Percentiles rank a stretch among this genome's conserved stretches.
Conservation (phyloP, 176 grass and related monocot species). For the Oryza nivara region DNA sequence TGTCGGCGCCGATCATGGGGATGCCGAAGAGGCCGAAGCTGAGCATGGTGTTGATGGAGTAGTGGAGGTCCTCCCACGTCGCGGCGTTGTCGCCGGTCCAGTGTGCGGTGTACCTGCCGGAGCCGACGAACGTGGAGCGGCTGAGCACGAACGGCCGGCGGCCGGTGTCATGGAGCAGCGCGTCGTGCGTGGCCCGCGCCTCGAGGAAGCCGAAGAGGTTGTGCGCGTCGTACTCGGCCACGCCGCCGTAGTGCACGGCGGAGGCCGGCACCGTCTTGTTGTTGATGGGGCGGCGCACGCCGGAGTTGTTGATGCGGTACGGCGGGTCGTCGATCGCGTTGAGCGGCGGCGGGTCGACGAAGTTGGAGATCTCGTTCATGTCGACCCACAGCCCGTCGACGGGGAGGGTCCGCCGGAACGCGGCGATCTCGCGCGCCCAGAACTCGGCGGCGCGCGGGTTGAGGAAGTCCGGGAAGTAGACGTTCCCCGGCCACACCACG, state of each 20-base stretch:
- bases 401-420: slow-evolving; percentile 66
- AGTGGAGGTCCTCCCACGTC: slow-evolving; percentile 56
- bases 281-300: slow-evolving; percentile 56
- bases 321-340: slow-evolving; percentile 73
- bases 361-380: slow-evolving; percentile 96
- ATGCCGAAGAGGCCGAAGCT: slow-evolving; percentile 83
- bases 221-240: slow-evolving; percentile 76
- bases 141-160: slow-evolving; percentile 76
- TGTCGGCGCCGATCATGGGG: slow-evolving; percentile 86
- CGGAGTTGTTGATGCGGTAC: slow-evolving; percentile 81
- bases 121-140: slow-evolving; percentile 83
- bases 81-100: slow-evolving; percentile 82
- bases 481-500: slow-evolving; percentile 75
- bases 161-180: slow-evolving; percentile 58
- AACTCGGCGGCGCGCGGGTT: slow-evolving; percentile 62
- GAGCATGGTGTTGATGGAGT: slow-evolving; percentile 82
- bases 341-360: slow-evolving; percentile 45
- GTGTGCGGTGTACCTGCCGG: slow-evolving; percentile 73
- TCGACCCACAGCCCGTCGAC: slow-evolving; percentile 92
- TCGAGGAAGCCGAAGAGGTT: slow-evolving; percentile 81
- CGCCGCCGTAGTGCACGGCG: slow-evolving; percentile 60
- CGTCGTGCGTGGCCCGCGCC: slow-evolving; percentile 59
- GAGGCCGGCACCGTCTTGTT: slow-evolving; percentile 68
- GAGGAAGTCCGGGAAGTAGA: slow-evolving; percentile 85
- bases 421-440: slow-evolving; percentile 70